Evolutionary conservation across 2,329 filamentous ascomycete species (phyloP).

Genomic region (Colletotrichum spaethianum): DNA sequence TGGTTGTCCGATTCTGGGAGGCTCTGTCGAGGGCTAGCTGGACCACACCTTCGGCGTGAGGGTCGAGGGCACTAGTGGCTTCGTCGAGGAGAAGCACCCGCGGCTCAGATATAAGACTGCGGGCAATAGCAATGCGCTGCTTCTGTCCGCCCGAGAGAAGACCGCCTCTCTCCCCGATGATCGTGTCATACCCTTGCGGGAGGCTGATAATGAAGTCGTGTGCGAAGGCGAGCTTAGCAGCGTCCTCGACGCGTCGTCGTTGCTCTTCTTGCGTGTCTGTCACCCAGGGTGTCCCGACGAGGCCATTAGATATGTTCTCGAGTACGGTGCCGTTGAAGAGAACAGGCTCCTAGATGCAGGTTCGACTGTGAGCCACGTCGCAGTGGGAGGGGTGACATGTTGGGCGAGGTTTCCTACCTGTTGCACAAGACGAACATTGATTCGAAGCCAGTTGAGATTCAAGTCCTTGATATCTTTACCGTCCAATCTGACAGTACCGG

Average conservation of each 20-base stretch:
- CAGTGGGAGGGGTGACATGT: neutral
- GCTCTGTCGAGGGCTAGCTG: constrained; percentile 68
- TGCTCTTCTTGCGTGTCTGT: constrained; percentile 59
- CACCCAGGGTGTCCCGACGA: constrained; percentile 40
- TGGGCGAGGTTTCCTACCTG: constrained; percentile 36
- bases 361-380: constrained; percentile 23
- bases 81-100: constrained; percentile 76
- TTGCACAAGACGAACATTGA: constrained; percentile 50
- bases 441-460: constrained; percentile 50
- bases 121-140: constrained; percentile 75
- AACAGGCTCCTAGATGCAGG: constrained; percentile 44
- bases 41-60: constrained; percentile 61
- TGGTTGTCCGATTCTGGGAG: constrained; percentile 70
- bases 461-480: constrained; percentile 45
- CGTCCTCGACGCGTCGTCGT: constrained; percentile 1
- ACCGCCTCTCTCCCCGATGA: constrained; percentile 44
- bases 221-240: constrained; percentile 18
- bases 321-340: constrained; percentile 45
- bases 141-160: constrained; percentile 69
- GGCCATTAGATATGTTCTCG: constrained; percentile 46
- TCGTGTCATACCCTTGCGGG: constrained; percentile 45
- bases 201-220: constrained; percentile 34
- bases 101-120: constrained; percentile 73
- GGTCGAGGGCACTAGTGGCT: constrained; percentile 70
- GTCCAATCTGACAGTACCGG: constrained; percentile 45